Base-by-base conservation (phyloP, 1,139 yeast genomes). In the Tardiomyces depauwii region DNA sequence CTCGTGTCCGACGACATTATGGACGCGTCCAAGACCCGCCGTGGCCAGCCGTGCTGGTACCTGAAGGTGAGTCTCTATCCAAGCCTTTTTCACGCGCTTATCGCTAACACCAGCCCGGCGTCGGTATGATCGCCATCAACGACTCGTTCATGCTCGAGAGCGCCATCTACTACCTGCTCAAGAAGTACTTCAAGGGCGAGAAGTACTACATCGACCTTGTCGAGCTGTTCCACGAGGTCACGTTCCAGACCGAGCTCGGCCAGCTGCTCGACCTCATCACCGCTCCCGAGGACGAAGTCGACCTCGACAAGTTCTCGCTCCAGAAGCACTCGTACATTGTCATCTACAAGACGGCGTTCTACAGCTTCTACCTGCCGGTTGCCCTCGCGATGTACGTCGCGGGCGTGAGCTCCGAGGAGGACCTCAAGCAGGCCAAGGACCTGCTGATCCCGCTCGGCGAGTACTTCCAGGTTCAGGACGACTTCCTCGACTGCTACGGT, bases 11-110 rank as follows among this genome's bases (percentile, higher is more conserved):
- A 93, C 65, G 99, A 93, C 66, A 93, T 93, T 78, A 93, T 93
- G 99, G 99, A 93, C 67, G 80, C 80, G 56, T 86, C 96, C 38
- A 84, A 87, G 66, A 93, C 98, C 42, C 85, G 99, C 74, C 82
- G 99, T 65, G 97, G 96, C 47, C 97, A 91, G 67, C 91, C 96
- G 56, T 93, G 99, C 70, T 93, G 98, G 98, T 93, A 89, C 71
- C 81, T 64, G 47, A 54, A 56, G 48, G 36, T 30, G 16, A 5
- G 36, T 13, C 14, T 33, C 12, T 40, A 30, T 12, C 13, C 18
- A 42, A n/a, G 14, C 40, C 23, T 28, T 25, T 38, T 18, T 13
- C 21, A 21, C 28, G 27, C 39, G 12, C 25, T 30, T 7, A 21
- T 7, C 25, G 7, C 25, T 21, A 21, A 21, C 16, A 30, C 5